A percentile compares a stretch with the other conserved stretches of the same genome.
Conservation (phyloP, 2,329 filamentous ascomycete genomes). For the Aspergillus bombycis region DNA sequence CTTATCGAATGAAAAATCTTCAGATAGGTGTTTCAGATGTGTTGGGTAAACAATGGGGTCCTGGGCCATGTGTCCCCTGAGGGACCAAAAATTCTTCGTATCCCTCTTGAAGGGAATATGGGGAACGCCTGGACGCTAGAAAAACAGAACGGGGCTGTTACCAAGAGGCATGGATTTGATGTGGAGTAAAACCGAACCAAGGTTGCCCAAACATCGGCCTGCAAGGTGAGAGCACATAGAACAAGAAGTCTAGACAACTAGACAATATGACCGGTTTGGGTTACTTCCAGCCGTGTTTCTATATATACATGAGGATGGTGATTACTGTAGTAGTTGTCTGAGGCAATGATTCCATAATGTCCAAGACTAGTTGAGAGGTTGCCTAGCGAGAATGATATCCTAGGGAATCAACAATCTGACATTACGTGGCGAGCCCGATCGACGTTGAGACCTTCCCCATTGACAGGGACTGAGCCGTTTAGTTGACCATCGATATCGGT, state of each 20-base stretch:
- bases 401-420: neutral
- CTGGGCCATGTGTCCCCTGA: neutral
- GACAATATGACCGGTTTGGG: neutral
- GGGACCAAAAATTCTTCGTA: neutral
- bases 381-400: neutral
- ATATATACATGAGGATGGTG: slow-evolving; percentile 3
- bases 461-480: neutral
- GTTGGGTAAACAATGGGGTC: neutral
- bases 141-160: neutral
- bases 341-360: slow-evolving; percentile 5
- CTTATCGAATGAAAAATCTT: neutral
- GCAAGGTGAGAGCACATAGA: neutral
- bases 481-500: neutral
- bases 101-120: neutral
- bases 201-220: slow-evolving; percentile 6
- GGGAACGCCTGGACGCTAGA: neutral
- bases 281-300: slow-evolving; percentile 1
- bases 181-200: neutral
- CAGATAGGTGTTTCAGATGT: neutral
- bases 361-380: neutral
- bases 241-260: neutral
- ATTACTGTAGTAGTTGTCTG: neutral
- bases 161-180: neutral
- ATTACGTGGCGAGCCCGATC: slow-evolving; percentile 15
- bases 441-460: slow-evolving; percentile 7